Base-by-base conservation (phyloP, 2,329 filamentous ascomycete species). In the Penicillium sp. region DNA sequence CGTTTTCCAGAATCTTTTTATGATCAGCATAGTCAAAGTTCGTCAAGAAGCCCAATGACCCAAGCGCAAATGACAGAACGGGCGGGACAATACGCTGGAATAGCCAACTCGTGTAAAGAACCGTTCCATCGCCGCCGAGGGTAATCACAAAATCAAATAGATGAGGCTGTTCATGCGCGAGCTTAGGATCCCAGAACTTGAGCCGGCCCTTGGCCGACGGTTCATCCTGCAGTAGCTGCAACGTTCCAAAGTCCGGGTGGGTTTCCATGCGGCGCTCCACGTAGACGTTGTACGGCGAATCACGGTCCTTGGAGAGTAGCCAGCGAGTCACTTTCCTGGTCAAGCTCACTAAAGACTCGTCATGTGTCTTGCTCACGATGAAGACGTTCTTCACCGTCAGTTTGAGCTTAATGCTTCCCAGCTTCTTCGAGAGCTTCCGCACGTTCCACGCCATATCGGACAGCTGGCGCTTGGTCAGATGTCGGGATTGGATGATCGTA, bases 401-500 rank as follows among this genome's bases (percentile, higher is more conserved):
- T 71, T 88, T 89, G 59, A 99, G 80, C 55, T 88, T 85, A 71
- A 97, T 87, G 73, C 87, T 92, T 49, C 90, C 89, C 56, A 97
- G 77, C 57, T 90, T 88, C 68, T 96, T 89, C 27, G 90, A 93
- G 55, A 99, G 79, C 74, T 97, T 91, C 46, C 94, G 83, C 55
- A 97, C 94, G 25, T 93, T 92, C 85, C 93, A 92, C 0, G 93
- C 92, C 93, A 99, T 97, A 67, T 97, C 94, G 14, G 89, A 92
- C 41, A 99, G 81, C 74, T 99, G 91, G 72, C 90, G 92, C 78
- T 97, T 97, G 1, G 92, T 97, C 63, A 97, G 81, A 48, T 97
- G 83, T n/a, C 93, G 84, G 56, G 85, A 87, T 54, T 86, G 79
- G 18, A 81, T 77, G 25, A 81, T 76, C 9, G 74, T 71, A n/a